Evolutionary conservation across 306 rosid species (phyloP).

Genomic region (Neltuma alba): DNA sequence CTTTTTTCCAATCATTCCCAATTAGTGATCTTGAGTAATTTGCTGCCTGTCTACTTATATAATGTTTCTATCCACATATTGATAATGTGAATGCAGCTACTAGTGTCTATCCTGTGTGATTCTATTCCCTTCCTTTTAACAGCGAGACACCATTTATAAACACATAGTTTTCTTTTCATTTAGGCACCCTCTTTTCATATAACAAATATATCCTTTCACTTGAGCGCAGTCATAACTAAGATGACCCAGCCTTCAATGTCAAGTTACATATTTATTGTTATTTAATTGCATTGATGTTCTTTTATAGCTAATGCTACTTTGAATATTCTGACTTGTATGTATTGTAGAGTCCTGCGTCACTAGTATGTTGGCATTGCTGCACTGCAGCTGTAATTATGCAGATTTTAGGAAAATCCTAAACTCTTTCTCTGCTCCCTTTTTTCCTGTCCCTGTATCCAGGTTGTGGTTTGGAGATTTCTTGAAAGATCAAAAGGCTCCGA

Average conservation of each 20-base stretch:
- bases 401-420: not conserved
- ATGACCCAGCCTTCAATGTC: not conserved
- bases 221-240: not conserved
- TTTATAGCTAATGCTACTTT: constrained; percentile 9
- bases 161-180: constrained; percentile 5
- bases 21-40: not conserved
- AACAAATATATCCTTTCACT: not conserved
- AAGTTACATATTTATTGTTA: not conserved
- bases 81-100: not conserved
- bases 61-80: not conserved
- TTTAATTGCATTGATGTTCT: not conserved
- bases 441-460: constrained; percentile 44
- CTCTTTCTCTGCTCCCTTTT: not conserved
- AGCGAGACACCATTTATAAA: not conserved
- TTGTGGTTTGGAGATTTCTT: constrained; percentile 95
- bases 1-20: not conserved
- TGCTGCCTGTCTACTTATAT: not conserved
- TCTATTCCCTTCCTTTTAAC: not conserved
- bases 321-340: constrained; percentile 4
- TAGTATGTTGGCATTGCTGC: not conserved
- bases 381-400: not conserved
- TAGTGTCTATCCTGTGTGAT: not conserved
- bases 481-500: constrained; percentile 75
- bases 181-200: not conserved
- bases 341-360: constrained; percentile 11